Evolutionary conservation across 176 grass and related monocot species (phyloP), one percentile per base, ranked within the genome.

Genomic region (Pharus latifolius): DNA sequence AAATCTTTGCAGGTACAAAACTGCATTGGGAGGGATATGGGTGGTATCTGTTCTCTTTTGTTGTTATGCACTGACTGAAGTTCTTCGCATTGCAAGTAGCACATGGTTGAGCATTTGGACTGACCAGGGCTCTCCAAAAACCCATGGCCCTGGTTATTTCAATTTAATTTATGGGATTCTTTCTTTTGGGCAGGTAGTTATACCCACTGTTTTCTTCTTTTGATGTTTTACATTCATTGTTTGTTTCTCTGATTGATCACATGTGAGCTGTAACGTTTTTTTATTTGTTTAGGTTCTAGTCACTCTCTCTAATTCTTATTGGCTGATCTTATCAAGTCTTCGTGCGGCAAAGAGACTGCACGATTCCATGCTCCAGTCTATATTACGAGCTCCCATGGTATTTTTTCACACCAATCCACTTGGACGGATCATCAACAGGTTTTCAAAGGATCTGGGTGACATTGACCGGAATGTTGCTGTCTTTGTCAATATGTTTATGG

Each of bases 361-460:
- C 72, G 95, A 99, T 58, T 61, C 84, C 42, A 94, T 99, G 90
- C 95, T 99, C 49, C 80, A 73, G 60, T 94, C 95, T 53, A 99
- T 94, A 85, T 91, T 99, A 78, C 90, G 90, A 87, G 95, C 82
- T 63, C 95, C 95, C 42, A 99, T 99, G 95, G 71, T 91, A 73
- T 99, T 99, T 79, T 99, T 99, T 61, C 95, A 94, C 61, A 99
- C 95, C 49, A 99, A 99, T 70, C 95, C 95, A 73, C 90, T 99
- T 71, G 95, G 95, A 82, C 82, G 95, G 47, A 88, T 99, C 73
- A 99, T 99, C 75, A 99, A 99, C 60, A 90, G 95, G 78, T 99
- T 94, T 78, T 91, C 95, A 18, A 99, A 99, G 76, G 95, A 99
- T 88, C 56, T 91, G 58, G 87, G 95, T 29, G 95, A 99, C 80